Percentiles rank a stretch among this genome's conserved stretches.
These are phyloP conservation scores for Neonectria neomacrospora DNA, from an alignment of 2,329 filamentous ascomycete genomes.

Conservation along the genomic window DNA sequence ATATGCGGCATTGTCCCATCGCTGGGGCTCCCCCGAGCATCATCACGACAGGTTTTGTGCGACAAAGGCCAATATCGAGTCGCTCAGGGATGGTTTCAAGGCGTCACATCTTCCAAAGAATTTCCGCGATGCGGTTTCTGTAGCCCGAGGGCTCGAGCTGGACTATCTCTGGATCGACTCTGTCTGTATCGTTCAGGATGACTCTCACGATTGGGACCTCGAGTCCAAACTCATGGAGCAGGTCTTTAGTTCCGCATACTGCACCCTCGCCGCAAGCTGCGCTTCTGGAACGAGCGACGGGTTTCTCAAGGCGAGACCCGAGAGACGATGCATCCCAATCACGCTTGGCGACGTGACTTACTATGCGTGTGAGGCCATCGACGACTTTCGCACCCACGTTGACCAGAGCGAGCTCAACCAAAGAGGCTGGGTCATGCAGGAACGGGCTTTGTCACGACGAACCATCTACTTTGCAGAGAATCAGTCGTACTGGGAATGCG, in stretches of 20 bases:
- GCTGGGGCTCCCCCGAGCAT: conserved; percentile 33
- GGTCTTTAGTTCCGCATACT: conserved; percentile 27
- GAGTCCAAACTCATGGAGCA: conserved; percentile 29
- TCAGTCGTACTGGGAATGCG: conserved; percentile 55
- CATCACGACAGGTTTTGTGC: conserved; percentile 3
- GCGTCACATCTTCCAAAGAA: conserved; percentile 20
- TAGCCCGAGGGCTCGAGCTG: conserved; percentile 17
- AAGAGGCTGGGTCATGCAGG: conserved; percentile 55
- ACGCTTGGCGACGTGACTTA: conserved; percentile 7
- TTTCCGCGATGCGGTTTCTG: conserved; percentile 26
- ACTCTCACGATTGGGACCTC: conserved; percentile 21
- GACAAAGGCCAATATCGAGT: conserved; percentile 5
- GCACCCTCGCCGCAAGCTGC: conserved; percentile 26
- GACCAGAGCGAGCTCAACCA: conserved; percentile 45
- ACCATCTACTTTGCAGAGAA: conserved; percentile 51
- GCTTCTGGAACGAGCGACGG: not conserved
- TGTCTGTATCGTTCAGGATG: conserved; percentile 34
- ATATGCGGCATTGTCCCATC: conserved; percentile 41
- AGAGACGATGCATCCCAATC: conserved; percentile 16
- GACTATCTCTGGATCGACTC: conserved; percentile 33
- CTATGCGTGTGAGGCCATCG: conserved; percentile 46
- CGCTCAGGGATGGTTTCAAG: not conserved
- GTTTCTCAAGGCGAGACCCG: conserved; percentile 34
- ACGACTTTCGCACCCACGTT: conserved; percentile 50
- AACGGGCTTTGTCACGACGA: conserved; percentile 50